phyloP scores from a whole-genome alignment of 371 early-diverging fungal genomes.

The Actinomortierella ambigua region DNA sequence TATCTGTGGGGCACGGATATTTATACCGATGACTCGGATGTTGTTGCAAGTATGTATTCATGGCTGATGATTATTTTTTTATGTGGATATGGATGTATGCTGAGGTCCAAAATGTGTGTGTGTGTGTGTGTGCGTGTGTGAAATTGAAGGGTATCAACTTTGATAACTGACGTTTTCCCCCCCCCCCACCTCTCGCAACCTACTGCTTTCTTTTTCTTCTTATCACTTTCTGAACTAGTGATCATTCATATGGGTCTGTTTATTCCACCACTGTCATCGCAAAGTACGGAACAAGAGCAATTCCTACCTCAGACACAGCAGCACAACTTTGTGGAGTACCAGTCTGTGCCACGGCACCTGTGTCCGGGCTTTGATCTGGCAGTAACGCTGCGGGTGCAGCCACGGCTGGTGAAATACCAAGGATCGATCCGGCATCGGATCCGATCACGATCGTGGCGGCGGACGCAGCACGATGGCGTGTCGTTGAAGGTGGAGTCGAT shows the following conservation, averaged over 20 bases:
- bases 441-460: conserved; percentile 69
- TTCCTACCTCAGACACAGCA: conserved; percentile 38
- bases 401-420: conserved; percentile 71
- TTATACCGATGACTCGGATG: conserved; percentile 88
- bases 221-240: conserved; percentile 41
- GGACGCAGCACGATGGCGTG: conserved; percentile 73
- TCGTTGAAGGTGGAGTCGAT: conserved; percentile 74
- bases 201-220: background rate
- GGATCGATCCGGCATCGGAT: conserved; percentile 68
- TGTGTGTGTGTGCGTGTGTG: no score
- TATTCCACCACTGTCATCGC: conserved; percentile 26
- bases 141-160: no score
- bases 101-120: no score
- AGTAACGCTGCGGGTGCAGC: conserved; percentile 76
- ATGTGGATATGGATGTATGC: no score
- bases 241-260: conserved; percentile 62
- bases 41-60: conserved; percentile 70
- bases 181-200: no score
- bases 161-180: no score
- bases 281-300: conserved; percentile 18
- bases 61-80: conserved; percentile 3
- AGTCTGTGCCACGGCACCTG: conserved; percentile 11
- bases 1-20: conserved; percentile 89
- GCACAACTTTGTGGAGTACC: conserved; percentile 34
- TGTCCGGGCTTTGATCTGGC: conserved; percentile 62